A percentile compares a stretch with the other conserved stretches of the same genome.
phyloP scores from a whole-genome alignment of 495 filamentous ascomycete species.

The Pyronema omphalodes region DNA sequence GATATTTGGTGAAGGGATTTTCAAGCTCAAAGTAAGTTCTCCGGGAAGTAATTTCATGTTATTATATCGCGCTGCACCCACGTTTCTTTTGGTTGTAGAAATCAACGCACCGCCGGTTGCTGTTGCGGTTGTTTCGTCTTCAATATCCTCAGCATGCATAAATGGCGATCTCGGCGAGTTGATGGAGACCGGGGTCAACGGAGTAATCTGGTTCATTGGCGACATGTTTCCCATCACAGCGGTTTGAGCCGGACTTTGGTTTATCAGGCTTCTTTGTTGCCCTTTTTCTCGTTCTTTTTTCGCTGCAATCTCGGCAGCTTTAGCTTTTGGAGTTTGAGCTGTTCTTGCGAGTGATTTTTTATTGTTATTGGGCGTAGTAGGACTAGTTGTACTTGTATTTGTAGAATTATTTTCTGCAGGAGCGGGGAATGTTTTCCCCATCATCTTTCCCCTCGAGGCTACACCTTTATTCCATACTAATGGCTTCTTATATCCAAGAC shows the following conservation, averaged over 20 bases:
- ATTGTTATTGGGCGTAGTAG: background rate
- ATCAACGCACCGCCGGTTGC: background rate
- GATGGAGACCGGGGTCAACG: background rate
- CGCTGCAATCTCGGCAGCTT: too few species aligned
- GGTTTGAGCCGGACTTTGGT: background rate
- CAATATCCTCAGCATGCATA: background rate
- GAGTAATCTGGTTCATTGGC: background rate
- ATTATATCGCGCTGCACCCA: background rate
- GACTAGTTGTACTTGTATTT: conserved; percentile 1
- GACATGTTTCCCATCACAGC: background rate
- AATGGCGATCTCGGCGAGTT: background rate
- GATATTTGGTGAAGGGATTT: conserved; percentile 6
- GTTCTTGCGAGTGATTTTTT: too few species aligned
- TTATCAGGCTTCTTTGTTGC: background rate
- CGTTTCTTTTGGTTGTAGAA: background rate
- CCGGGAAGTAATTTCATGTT: background rate
- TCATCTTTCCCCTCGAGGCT: conserved; percentile 29
- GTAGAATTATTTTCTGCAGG: conserved; percentile 5
- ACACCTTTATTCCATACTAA: conserved; percentile 28
- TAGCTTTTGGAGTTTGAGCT: too few species aligned
- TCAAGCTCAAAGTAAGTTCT: background rate
- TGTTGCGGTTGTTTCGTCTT: background rate
- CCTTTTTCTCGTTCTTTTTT: background rate
- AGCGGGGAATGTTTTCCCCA: conserved; percentile 27
- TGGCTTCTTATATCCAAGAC: conserved; percentile 27